Percentiles rank a stretch among this genome's conserved stretches.
Conservation (phyloP, 2,329 filamentous ascomycete genomes). For the Nemania sp. region DNA sequence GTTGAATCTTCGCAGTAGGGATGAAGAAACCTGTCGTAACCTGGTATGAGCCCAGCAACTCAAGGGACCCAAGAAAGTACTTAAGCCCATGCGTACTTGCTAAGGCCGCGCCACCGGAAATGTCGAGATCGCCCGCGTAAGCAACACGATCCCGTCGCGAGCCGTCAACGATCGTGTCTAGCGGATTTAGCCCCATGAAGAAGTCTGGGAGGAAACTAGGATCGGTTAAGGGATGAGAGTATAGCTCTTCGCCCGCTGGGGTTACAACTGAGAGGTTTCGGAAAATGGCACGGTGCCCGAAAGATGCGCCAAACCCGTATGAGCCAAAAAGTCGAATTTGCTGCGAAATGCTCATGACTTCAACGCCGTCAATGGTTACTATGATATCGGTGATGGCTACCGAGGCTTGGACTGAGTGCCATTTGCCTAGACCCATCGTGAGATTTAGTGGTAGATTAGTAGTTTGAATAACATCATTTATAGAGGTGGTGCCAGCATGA, state of each 20-base stretch:
- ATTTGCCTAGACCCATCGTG: neutral
- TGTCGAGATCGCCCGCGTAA: slow-evolving; percentile 51
- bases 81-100: slow-evolving; percentile 47
- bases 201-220: slow-evolving; percentile 50
- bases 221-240: slow-evolving; percentile 47
- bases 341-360: slow-evolving; percentile 47
- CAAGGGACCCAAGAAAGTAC: slow-evolving; percentile 46
- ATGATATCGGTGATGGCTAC: slow-evolving; percentile 41
- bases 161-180: slow-evolving; percentile 52
- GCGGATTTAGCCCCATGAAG: slow-evolving; percentile 52
- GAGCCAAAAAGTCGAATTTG: slow-evolving; percentile 48
- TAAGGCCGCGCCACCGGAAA: slow-evolving; percentile 45
- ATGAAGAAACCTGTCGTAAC: slow-evolving; percentile 50
- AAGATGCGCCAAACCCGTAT: slow-evolving; percentile 51
- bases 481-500: slow-evolving; percentile 31
- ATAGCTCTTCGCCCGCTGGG: slow-evolving; percentile 38
- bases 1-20: slow-evolving; percentile 52
- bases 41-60: slow-evolving; percentile 50
- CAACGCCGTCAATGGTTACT: slow-evolving; percentile 38
- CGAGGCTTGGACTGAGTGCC: slow-evolving; percentile 25
- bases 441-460: slow-evolving; percentile 2
- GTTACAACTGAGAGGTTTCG: slow-evolving; percentile 38
- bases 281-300: slow-evolving; percentile 48
- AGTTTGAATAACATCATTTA: slow-evolving; percentile 29
- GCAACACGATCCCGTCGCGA: slow-evolving; percentile 52